phyloP scores from a whole-genome alignment of 2,329 filamentous ascomycete genomes.

The Phyllosticta citriasiana region DNA sequence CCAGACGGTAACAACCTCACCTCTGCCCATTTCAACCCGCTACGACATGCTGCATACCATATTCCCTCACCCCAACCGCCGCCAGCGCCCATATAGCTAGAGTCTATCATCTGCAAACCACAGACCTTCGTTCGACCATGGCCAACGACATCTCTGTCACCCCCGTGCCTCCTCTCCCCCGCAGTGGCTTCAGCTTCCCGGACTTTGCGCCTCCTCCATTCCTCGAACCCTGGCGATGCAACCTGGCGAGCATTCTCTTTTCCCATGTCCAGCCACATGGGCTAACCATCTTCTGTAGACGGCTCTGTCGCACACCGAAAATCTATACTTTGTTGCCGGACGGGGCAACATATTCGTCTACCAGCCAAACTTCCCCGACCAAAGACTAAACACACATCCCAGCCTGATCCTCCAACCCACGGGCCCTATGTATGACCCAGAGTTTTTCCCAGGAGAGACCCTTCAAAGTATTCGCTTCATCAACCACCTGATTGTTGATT shows the following conservation, averaged over 20 bases:
- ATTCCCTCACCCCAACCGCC: background rate
- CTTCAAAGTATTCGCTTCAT: constrained; percentile 24
- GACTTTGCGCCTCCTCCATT: constrained; percentile 9
- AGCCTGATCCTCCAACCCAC: constrained; percentile 30
- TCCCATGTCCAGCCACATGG: background rate
- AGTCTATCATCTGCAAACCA: no score
- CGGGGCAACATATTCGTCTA: constrained; percentile 32
- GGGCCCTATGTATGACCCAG: constrained; percentile 13
- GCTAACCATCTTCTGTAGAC: constrained; percentile 21
- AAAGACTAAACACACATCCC: constrained; percentile 26
- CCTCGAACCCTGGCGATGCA: constrained; percentile 31
- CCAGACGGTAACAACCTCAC: background rate
- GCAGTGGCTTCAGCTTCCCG: background rate
- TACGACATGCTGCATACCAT: background rate
- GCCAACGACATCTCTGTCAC: background rate
- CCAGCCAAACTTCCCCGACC: constrained; percentile 33
- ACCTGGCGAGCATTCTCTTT: constrained; percentile 22
- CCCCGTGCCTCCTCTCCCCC: background rate
- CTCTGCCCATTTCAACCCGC: background rate
- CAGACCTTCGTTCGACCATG: background rate
- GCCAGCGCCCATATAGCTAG: background rate
- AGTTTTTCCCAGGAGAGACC: background rate
- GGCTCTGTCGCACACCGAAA: constrained; percentile 35
- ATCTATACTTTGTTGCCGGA: constrained; percentile 41
- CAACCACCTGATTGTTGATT: constrained; percentile 34